Conservation (phyloP, 2,329 filamentous ascomycete species). For the Dactylellina parvicollis region DNA sequence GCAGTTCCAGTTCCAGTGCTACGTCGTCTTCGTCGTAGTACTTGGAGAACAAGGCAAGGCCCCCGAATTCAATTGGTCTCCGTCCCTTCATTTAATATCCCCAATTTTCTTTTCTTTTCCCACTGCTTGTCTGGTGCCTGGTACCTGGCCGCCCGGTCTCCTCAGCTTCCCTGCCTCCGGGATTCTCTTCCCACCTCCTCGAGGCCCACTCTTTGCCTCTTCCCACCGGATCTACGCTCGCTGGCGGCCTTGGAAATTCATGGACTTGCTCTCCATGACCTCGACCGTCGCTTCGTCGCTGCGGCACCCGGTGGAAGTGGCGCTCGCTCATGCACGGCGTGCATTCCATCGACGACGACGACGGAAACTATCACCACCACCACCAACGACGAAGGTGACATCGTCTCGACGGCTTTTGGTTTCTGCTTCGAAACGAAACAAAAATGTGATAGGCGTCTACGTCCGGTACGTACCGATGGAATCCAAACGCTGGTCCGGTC, state of each 20-base stretch:
- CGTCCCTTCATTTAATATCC: constrained; percentile 44
- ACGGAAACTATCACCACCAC: constrained; percentile 7
- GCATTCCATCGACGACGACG: background rate
- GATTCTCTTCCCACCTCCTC: constrained; percentile 9
- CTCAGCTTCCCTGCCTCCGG: constrained; percentile 23
- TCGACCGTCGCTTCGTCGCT: background rate
- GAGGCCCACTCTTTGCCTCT: background rate
- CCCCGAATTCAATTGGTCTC: constrained; percentile 41
- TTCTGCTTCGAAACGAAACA: constrained; percentile 14
- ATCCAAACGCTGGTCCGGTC: background rate
- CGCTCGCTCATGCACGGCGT: constrained; percentile 17
- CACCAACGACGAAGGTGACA: too few species aligned
- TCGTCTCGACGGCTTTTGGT: constrained; percentile 7
- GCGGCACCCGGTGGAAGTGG: constrained; percentile 26
- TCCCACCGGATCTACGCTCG: constrained; percentile 8
- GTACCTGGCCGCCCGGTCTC: too few species aligned
- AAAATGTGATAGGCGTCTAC: background rate
- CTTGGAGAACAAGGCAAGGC: constrained; percentile 42
- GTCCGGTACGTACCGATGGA: background rate
- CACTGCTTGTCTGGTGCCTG: too few species aligned
- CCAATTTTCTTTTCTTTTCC: constrained; percentile 23
- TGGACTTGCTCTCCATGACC: constrained; percentile 18
- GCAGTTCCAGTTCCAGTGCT: too few species aligned
- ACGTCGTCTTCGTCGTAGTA: too few species aligned
- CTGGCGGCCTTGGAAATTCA: constrained; percentile 1